Percentiles rank a stretch among this genome's conserved stretches.
These are phyloP conservation scores for Lachnellula cervina DNA, from an alignment of 2,329 filamentous ascomycete species.

Conservation along the genomic window DNA sequence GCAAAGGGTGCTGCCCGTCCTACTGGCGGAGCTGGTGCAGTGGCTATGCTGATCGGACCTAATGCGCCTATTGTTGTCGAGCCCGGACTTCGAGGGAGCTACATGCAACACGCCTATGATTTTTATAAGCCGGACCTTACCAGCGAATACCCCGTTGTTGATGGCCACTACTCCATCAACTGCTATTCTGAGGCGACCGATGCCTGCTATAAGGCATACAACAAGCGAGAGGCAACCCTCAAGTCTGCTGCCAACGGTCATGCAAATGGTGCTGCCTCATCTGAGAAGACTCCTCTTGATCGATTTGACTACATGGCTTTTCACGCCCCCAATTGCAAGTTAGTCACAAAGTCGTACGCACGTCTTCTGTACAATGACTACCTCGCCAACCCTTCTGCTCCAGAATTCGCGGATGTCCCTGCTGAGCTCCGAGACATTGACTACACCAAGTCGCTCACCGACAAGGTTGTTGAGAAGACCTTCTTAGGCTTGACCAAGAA, in stretches of 20 bases:
- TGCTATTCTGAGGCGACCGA: slow-evolving; percentile 81
- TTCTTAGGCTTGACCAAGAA: slow-evolving; percentile 84
- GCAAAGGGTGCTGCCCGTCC: slow-evolving; percentile 78
- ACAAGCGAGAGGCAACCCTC: slow-evolving; percentile 62
- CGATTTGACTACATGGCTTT: slow-evolving; percentile 81
- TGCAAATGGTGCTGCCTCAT: slow-evolving; percentile 20
- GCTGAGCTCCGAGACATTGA: slow-evolving; percentile 72
- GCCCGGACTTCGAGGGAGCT: slow-evolving; percentile 72
- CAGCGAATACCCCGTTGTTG: slow-evolving; percentile 81
- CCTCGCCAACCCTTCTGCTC: slow-evolving; percentile 61
- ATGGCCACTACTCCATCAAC: slow-evolving; percentile 75
- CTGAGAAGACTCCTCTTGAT: slow-evolving; percentile 61
- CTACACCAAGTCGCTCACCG: slow-evolving; percentile 72
- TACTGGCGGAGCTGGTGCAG: slow-evolving; percentile 73
- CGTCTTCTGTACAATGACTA: slow-evolving; percentile 84
- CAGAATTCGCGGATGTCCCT: slow-evolving; percentile 69
- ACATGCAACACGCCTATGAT: slow-evolving; percentile 81
- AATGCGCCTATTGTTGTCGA: slow-evolving; percentile 73
- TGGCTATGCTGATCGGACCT: slow-evolving; percentile 74
- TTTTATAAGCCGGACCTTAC: slow-evolving; percentile 88
- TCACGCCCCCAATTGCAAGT: slow-evolving; percentile 83
- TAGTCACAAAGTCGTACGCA: slow-evolving; percentile 79
- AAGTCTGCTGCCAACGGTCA: slow-evolving; percentile 33
- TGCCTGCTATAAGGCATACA: slow-evolving; percentile 76
- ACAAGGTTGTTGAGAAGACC: slow-evolving; percentile 81